Evolutionary conservation across 2,329 filamentous ascomycete genomes (phyloP).

Genomic region (Periconia sp.): DNA sequence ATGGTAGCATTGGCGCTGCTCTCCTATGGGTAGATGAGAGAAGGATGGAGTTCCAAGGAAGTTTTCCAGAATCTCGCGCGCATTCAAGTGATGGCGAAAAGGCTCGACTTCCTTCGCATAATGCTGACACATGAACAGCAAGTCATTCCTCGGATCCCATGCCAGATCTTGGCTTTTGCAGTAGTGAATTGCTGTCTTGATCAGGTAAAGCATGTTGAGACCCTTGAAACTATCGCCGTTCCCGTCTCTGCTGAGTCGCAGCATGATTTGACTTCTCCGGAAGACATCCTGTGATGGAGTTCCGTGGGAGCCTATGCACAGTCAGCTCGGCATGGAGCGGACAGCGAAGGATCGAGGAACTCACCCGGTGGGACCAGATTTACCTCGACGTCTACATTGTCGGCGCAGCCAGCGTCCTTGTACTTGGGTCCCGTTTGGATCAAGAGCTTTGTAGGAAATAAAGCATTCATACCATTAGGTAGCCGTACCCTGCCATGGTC

Average conservation of each 20-base stretch:
- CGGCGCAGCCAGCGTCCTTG: slow-evolving; percentile 33
- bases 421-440: slow-evolving; percentile 39
- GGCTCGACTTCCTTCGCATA: slow-evolving; percentile 30
- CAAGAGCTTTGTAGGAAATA: slow-evolving; percentile 37
- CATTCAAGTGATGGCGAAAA: slow-evolving; percentile 29
- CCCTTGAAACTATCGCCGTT: slow-evolving; percentile 33
- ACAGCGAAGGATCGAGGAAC: neutral
- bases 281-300: slow-evolving; percentile 33
- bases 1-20: slow-evolving; percentile 34
- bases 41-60: slow-evolving; percentile 38
- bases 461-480: slow-evolving; percentile 35
- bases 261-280: slow-evolving; percentile 28
- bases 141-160: slow-evolving; percentile 38
- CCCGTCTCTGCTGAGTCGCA: slow-evolving; percentile 30
- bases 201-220: slow-evolving; percentile 36
- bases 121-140: slow-evolving; percentile 35
- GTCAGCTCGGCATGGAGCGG: slow-evolving; percentile 9
- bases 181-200: slow-evolving; percentile 32
- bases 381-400: slow-evolving; percentile 36
- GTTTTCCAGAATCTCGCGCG: slow-evolving; percentile 27
- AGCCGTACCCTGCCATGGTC: slow-evolving; percentile 28
- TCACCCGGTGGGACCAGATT: slow-evolving; percentile 38
- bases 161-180: slow-evolving; percentile 29
- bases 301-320: slow-evolving; percentile 27
- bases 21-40: slow-evolving; percentile 22